Base-by-base conservation (phyloP, 306 rosid genomes). In the Cucumis cinereus region DNA sequence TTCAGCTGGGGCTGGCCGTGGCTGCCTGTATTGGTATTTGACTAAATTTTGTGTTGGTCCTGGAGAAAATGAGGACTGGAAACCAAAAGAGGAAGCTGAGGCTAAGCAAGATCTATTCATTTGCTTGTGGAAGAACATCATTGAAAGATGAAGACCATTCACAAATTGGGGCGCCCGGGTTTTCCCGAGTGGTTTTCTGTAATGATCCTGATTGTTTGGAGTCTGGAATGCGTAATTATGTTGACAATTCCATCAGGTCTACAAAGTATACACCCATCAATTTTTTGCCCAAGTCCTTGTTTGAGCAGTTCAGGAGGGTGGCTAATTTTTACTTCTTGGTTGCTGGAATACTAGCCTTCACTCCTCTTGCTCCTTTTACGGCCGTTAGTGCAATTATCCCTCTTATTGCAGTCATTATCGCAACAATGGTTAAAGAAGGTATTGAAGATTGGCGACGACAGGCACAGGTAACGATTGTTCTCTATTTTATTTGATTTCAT, bases 271-370 rank as follows among this genome's bases (percentile, higher is more conserved):
- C 88, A 11, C 43, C 77, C 33, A 90, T 91, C 24, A 89, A 90
- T 81, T 94, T 94, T 88, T 77, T 94, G 84, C 97, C 98, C 16
- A 94, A 91, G 54, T 90, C 97, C 33, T 82, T 94, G 83, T 94
- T 94, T 85, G 98, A 94, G 88, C 98, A 94, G 85, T 94, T 94
- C 74, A 91, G 98, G 84, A 94, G 98, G 79, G 97, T 91, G 63
- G 98, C 98, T 19, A 94, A 94, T 81, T 94, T 94, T 82, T 94
- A 20, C 83, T 94, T 94, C 78, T 80, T 94, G 80, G 90, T 94
- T 19, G 72, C 82, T 79, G 98, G 97, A 11, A 14, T 36, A 60
- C 84, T 94, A 81, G 77, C 98, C 41, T 94, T 94, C 82, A 94
- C 96, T n/a, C 71, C 86, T 24, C 89, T 94, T 82, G 91, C 98